These are phyloP conservation scores for Neospermospora avenae DNA, from an alignment of 2,329 filamentous ascomycete species.

Conservation along the genomic window DNA sequence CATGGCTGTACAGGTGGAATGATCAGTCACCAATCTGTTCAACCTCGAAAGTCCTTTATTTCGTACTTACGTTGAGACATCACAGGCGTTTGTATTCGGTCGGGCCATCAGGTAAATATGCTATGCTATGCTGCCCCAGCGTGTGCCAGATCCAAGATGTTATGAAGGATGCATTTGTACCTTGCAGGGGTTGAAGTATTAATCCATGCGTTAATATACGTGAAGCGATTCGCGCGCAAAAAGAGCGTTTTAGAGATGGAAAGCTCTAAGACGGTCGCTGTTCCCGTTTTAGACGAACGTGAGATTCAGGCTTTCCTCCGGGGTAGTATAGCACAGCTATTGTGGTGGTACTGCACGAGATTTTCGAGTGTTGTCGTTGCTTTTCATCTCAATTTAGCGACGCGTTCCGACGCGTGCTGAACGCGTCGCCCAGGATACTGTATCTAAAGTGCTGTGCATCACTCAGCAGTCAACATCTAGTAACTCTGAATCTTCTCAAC, in stretches of 20 bases:
- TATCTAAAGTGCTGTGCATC: not conserved
- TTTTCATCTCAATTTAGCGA: slow-evolving; percentile 2
- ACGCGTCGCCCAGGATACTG: slow-evolving; percentile 3
- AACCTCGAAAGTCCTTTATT: slow-evolving; percentile 1
- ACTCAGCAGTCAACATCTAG: not conserved
- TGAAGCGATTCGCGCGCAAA: not conserved
- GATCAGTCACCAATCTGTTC: slow-evolving; percentile 10
- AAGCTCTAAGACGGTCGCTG: not conserved
- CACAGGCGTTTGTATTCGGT: not conserved
- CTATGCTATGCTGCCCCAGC: not conserved
- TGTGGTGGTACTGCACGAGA: not conserved
- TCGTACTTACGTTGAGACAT: slow-evolving; percentile 31
- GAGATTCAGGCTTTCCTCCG: not conserved
- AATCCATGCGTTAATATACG: slow-evolving; percentile 1
- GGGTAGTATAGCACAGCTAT: not conserved
- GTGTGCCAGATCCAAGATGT: slow-evolving; percentile 12
- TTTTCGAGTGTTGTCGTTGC: not conserved
- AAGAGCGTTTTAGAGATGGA: not conserved
- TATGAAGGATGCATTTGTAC: slow-evolving; percentile 21
- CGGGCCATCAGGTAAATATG: slow-evolving; percentile 16
- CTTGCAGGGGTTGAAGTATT: slow-evolving; percentile 19
- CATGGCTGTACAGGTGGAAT: slow-evolving; percentile 24
- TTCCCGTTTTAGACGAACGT: not conserved
- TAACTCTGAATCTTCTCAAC: not conserved
- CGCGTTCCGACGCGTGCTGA: not conserved